These are phyloP conservation scores for Wickerhamiella kazuoi DNA, from an alignment of 805 yeast species.

Conservation along the genomic window DNA sequence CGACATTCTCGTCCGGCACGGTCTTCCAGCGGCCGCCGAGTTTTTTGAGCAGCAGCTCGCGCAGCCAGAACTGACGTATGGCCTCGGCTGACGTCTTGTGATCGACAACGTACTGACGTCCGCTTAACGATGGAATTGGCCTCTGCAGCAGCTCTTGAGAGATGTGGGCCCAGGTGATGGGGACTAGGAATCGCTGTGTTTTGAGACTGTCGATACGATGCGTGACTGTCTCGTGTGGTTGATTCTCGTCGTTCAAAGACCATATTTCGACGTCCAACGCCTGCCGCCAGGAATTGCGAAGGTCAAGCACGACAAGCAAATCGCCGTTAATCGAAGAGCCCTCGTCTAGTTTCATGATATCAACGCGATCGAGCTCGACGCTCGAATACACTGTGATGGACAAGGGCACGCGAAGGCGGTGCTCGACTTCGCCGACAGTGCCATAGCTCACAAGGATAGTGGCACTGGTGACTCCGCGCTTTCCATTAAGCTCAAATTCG, in stretches of 20 bases:
- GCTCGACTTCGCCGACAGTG: slow-evolving; percentile 8
- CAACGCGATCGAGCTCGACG: slow-evolving; percentile 58
- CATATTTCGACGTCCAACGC: slow-evolving; percentile 19
- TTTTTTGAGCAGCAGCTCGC: slow-evolving; percentile 42
- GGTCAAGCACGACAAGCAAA: slow-evolving; percentile 54
- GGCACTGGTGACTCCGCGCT: slow-evolving; percentile 53
- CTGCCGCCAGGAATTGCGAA: slow-evolving; percentile 67
- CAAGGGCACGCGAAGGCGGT: slow-evolving; percentile 51
- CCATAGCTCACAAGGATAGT: slow-evolving; percentile 46
- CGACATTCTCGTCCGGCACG: slow-evolving; percentile 9
- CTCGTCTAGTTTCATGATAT: slow-evolving; percentile 33
- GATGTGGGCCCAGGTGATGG: slow-evolving; percentile 39
- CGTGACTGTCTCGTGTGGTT: slow-evolving; percentile 1
- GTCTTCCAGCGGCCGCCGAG: slow-evolving; percentile 50
- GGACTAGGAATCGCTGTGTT: slow-evolving; percentile 48
- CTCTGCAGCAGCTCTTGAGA: slow-evolving; percentile 27
- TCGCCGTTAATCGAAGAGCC: slow-evolving; percentile 17
- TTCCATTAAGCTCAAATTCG: slow-evolving; percentile 46
- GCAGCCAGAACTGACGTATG: slow-evolving; percentile 65
- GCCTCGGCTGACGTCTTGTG: slow-evolving; percentile 33
- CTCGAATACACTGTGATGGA: slow-evolving; percentile 54
- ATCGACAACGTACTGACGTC: slow-evolving; percentile 50
- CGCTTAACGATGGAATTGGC: slow-evolving; percentile 53
- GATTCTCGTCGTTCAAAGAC: slow-evolving; percentile 4
- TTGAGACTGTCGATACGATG: slow-evolving; percentile 23